These are phyloP conservation scores for Pulveroboletus sp. DNA, from an alignment of 768 basidiomycete species.

Conservation along the genomic window DNA sequence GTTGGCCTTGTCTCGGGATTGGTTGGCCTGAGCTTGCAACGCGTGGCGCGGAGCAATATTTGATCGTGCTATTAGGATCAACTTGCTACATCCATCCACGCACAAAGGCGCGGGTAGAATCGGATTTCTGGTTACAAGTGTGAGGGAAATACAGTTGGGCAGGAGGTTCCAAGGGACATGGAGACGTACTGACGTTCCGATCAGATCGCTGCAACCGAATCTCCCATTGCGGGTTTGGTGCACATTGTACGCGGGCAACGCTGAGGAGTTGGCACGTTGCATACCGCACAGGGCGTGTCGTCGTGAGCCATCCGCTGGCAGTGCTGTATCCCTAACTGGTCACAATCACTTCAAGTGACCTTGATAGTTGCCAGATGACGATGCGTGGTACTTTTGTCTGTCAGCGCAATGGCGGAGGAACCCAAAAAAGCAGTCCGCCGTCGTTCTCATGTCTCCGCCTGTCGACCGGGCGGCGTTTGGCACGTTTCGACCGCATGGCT, in stretches of 20 bases:
- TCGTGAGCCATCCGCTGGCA: too few relatives aligned
- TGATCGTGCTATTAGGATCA: too few relatives aligned
- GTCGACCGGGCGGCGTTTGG: neutral
- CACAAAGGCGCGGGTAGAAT: neutral
- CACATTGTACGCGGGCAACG: too few relatives aligned
- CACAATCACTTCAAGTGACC: too few relatives aligned
- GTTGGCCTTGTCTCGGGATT: neutral
- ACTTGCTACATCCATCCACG: too few relatives aligned
- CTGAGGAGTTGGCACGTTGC: too few relatives aligned
- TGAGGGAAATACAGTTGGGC: too few relatives aligned
- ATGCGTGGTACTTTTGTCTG: too few relatives aligned
- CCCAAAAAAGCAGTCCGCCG: neutral
- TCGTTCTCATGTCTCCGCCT: neutral
- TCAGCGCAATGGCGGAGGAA: neutral
- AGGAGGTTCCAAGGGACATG: neutral
- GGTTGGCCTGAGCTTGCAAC: constrained; percentile 2
- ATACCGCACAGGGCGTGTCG: too few relatives aligned
- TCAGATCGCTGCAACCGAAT: neutral
- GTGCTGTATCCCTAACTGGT: too few relatives aligned
- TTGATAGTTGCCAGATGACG: too few relatives aligned
- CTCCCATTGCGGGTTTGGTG: neutral
- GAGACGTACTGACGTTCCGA: neutral
- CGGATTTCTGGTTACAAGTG: neutral
- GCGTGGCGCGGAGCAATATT: neutral
- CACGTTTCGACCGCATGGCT: constrained; percentile 15